These are phyloP conservation scores for Trichoderma breve DNA, from an alignment of 2,329 filamentous ascomycete species.

Conservation along the genomic window DNA sequence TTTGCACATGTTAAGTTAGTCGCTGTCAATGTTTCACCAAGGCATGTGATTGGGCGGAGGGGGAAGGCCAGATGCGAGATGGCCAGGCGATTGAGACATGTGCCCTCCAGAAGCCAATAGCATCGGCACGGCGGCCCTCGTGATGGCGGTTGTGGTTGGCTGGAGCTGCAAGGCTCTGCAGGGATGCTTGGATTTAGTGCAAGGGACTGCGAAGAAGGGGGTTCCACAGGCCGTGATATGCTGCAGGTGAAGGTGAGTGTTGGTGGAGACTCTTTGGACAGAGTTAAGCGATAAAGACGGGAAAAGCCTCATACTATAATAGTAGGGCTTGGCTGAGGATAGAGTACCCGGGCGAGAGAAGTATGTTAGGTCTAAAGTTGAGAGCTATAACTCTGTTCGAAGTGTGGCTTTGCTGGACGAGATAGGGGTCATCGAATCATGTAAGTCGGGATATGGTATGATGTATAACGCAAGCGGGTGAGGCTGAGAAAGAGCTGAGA, in stretches of 20 bases:
- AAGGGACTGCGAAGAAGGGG: not conserved
- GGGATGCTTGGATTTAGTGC: not conserved
- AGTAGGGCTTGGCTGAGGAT: not conserved
- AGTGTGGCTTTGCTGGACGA: not conserved
- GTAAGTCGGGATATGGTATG: not conserved
- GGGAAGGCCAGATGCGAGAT: not conserved
- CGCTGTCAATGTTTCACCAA: not conserved
- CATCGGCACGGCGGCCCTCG: conserved; percentile 3
- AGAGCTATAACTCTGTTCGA: not conserved
- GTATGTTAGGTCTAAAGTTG: not conserved
- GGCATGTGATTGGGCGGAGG: not conserved
- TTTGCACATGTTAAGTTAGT: not conserved
- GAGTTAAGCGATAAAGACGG: not conserved
- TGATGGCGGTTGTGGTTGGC: conserved; percentile 11
- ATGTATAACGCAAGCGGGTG: not conserved
- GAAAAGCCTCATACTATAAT: conserved; percentile 5
- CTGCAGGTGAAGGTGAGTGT: not conserved
- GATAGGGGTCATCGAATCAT: not conserved
- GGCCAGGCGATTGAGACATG: conserved; percentile 2
- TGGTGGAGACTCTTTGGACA: not conserved
- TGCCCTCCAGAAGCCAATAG: conserved; percentile 13
- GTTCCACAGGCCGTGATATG: not conserved
- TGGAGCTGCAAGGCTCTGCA: conserved; percentile 13
- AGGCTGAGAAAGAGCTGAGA: not conserved
- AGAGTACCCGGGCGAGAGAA: not conserved